phyloP scores from a whole-genome alignment of 2,329 filamentous ascomycete genomes.

The Onygena corvina region DNA sequence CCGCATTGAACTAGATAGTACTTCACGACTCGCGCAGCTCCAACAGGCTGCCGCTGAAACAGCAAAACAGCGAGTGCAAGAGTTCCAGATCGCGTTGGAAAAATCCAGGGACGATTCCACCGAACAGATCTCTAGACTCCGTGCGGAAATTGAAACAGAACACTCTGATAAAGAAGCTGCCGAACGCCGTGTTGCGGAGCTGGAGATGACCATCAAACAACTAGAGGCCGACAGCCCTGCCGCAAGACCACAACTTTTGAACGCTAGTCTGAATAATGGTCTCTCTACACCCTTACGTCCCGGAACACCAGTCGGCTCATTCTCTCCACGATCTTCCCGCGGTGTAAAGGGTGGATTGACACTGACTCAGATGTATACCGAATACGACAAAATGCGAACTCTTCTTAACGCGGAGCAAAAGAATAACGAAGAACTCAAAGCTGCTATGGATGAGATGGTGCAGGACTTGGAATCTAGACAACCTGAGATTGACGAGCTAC shows the following conservation, averaged over 20 bases:
- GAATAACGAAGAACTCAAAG: slow-evolving; percentile 59
- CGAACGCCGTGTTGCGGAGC: slow-evolving; percentile 51
- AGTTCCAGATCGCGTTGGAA: slow-evolving; percentile 45
- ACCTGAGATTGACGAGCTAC: slow-evolving; percentile 77
- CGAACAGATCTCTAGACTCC: slow-evolving; percentile 43
- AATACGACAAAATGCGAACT: slow-evolving; percentile 52
- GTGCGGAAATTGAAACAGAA: slow-evolving; percentile 45
- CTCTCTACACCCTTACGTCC: slow-evolving; percentile 40
- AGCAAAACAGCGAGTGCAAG: slow-evolving; percentile 47
- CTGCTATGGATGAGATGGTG: slow-evolving; percentile 75
- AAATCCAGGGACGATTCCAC: slow-evolving; percentile 51
- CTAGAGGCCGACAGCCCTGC: slow-evolving; percentile 44
- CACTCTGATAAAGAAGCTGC: slow-evolving; percentile 49
- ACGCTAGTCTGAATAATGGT: slow-evolving; percentile 43
- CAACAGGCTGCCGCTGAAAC: slow-evolving; percentile 49
- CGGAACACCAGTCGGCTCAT: slow-evolving; percentile 38
- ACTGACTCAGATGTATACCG: slow-evolving; percentile 51
- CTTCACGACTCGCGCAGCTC: slow-evolving; percentile 65
- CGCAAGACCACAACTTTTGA: slow-evolving; percentile 37
- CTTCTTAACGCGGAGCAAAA: slow-evolving; percentile 62
- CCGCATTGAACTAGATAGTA: slow-evolving; percentile 71
- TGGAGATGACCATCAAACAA: slow-evolving; percentile 51
- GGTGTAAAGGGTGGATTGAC: slow-evolving; percentile 42
- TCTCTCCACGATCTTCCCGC: slow-evolving; percentile 44
- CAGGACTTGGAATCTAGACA: slow-evolving; percentile 71